Base-by-base conservation (phyloP, 805 yeast genomes). In the Blastobotrys mokoenaii region DNA sequence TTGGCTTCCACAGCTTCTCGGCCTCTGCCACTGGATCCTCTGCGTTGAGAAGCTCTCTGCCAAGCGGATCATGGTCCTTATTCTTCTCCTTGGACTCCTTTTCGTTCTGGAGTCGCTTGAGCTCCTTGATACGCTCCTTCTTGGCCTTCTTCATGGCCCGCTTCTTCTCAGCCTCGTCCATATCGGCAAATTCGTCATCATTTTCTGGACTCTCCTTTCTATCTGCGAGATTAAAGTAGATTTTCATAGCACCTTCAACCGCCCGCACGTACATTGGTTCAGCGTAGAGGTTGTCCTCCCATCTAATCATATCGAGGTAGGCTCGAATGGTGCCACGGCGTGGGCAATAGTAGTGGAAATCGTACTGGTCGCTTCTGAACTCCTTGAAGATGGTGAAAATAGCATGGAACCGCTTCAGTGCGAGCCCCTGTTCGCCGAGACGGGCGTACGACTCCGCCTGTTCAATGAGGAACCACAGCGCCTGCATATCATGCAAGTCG, bases 271-370 rank as follows among this genome's bases (percentile, higher is more conserved):
- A 86, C 43, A 83, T 73, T 2, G 94, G 87, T 30, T 83, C 77
- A 7, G 77, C 60, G 60, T 72, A 88, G 39, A 93, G 62, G 16
- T 66, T 61, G 61, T 89, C 94, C 46, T 80, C 95, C 97, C 97
- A 93, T 41, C 70, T 63, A 42, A 89, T 53, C 76, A 85, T 77
- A 15, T 79, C 80, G 25, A 84, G 54, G 60, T 90, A 93, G 7
- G 90, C 81, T 51, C 95, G 75, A 20, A 90, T 81, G 5, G 97
- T 86, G 17, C 97, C 97, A 55, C 83, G 79, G 65, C 96, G 77
- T 72, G 85, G 77, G 60, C 95, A 84, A 62, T 86, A 93, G 39
- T 84, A 81, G 62, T 93, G 97, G 80, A 90, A 93, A 62, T 93
- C 99, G 51, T 83, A 73, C 67, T 93, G 97, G 60, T 93, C 98